Evolutionary conservation across 1,139 yeast genomes (phyloP).

Genomic region (Debaryomyces sp.): DNA sequence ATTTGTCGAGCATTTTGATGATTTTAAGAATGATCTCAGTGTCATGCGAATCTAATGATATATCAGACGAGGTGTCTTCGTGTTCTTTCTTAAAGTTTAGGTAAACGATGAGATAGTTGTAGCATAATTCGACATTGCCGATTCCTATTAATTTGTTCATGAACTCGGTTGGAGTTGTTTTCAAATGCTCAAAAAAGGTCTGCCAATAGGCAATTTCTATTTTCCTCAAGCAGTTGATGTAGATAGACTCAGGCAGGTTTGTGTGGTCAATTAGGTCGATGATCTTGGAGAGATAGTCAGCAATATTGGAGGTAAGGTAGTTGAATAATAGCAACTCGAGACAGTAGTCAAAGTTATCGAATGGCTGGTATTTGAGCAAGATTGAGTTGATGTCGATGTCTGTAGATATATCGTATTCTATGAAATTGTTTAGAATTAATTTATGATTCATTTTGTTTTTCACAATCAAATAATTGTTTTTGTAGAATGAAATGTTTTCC

Average conservation of each 20-base stretch:
- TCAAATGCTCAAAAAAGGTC: conserved; percentile 35
- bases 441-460: conserved; percentile 33
- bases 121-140: conserved; percentile 43
- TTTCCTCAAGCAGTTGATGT: conserved; percentile 46
- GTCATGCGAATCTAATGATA: conserved; percentile 32
- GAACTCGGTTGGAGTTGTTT: conserved; percentile 42
- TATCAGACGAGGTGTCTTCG: conserved; percentile 18
- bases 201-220: conserved; percentile 47
- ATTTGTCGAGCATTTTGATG: conserved; percentile 34
- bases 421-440: conserved; percentile 39
- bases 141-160: conserved; percentile 39
- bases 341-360: conserved; percentile 40
- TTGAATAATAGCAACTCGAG: conserved; percentile 43
- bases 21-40: conserved; percentile 37
- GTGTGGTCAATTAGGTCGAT: conserved; percentile 32
- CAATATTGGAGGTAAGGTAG: conserved; percentile 26
- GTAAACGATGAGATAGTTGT: conserved; percentile 45
- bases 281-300: conserved; percentile 22
- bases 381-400: conserved; percentile 20
- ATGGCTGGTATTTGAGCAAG: conserved; percentile 28
- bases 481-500: conserved; percentile 28
- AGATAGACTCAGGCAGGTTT: conserved; percentile 34
- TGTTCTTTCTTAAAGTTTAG: conserved; percentile 43
- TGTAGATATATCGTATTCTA: conserved; percentile 39
- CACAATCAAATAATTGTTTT: conserved; percentile 19